Percentiles rank a stretch among this genome's conserved stretches.
These are phyloP conservation scores for Triticum timopheevii DNA, from an alignment of 176 grass and related monocot species.

Conservation along the genomic window DNA sequence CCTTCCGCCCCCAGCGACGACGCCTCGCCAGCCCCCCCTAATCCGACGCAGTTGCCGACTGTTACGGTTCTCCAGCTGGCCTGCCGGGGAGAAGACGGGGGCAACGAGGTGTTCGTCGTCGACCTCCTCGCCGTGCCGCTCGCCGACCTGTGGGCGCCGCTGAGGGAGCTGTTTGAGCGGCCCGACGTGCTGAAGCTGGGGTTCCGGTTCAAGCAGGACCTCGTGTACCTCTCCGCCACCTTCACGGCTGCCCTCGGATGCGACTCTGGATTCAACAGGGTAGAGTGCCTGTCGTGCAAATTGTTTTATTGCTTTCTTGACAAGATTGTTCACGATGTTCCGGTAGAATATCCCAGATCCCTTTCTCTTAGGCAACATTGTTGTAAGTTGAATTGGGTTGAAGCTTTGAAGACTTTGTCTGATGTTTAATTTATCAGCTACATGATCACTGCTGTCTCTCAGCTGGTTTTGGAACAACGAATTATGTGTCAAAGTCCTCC, in stretches of 20 bases:
- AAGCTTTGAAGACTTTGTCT: not conserved
- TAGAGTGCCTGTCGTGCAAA: conserved; percentile 23
- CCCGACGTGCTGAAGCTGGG: conserved; percentile 67
- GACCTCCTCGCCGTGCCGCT: conserved; percentile 75
- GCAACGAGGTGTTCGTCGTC: conserved; percentile 65
- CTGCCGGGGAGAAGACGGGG: conserved; percentile 31
- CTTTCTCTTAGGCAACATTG: not conserved
- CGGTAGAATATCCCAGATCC: not conserved
- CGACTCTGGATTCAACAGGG: conserved; percentile 56
- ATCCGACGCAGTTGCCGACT: conserved; percentile 42
- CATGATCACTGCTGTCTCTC: not conserved
- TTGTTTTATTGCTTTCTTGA: not conserved
- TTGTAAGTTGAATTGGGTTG: not conserved
- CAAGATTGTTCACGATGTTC: not conserved
- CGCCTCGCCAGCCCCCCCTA: not conserved
- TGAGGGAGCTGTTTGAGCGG: conserved; percentile 73
- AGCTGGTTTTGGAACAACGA: not conserved
- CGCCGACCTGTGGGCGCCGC: conserved; percentile 51
- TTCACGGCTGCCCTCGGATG: conserved; percentile 61
- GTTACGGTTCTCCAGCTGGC: conserved; percentile 83
- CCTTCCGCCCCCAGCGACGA: not conserved
- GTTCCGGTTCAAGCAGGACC: conserved; percentile 93
- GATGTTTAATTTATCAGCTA: not conserved
- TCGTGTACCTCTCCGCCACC: conserved; percentile 79
- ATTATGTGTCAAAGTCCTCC: no score